Evolutionary conservation across 768 basidiomycete species (phyloP), one percentile per base, ranked within the genome.

Genomic region (Boletus sp.): DNA sequence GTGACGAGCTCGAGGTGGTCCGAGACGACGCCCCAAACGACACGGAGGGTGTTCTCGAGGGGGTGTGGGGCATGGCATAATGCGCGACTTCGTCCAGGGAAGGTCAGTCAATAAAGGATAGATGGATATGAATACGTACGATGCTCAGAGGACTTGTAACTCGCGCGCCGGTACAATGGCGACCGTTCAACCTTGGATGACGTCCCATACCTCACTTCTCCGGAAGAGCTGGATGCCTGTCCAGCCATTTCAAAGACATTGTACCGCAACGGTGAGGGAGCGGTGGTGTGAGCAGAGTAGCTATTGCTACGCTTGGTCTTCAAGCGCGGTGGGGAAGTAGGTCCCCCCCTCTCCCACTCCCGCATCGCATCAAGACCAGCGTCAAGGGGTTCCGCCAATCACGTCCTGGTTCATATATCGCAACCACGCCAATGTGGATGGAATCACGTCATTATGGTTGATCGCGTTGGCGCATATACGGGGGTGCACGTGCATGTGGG

Each of bases 1-100:
- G 62, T 1, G 83, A 84, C 10, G 80, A 79, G 58, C 73, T 79
- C 5, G 81, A 83, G 52, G 77, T 77, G n/a, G 82, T 80, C 20
- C 79, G 77, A 42, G 80, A 80, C 46, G 82, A 83, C 11, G 72
- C 50, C 5, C 72, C 71, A 49, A 77, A 72, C 20, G 67, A 67
- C 18, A 68, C 64, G 5, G 72, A 73, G 6, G 70, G 71, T 5
- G 73, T 59, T 56, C 71, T 57, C 46, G 64, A 67, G 15, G 73
- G 66, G 9, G 71, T 68, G 40, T 57, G 67, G 2, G 67, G 62
- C 60, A 74, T 62, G 36, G 67, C 63, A 57, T 73, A 71, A 42
- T 73, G 67, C 6, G 68, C 63, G 29, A 69, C 72, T 73, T 28
- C 12, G 39, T 24, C 40, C 5, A 36, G 12, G 12, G 14, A 59